Evolutionary conservation across 2,329 filamentous ascomycete species (phyloP).

Genomic region (Aspergillus pseudonomiae): DNA sequence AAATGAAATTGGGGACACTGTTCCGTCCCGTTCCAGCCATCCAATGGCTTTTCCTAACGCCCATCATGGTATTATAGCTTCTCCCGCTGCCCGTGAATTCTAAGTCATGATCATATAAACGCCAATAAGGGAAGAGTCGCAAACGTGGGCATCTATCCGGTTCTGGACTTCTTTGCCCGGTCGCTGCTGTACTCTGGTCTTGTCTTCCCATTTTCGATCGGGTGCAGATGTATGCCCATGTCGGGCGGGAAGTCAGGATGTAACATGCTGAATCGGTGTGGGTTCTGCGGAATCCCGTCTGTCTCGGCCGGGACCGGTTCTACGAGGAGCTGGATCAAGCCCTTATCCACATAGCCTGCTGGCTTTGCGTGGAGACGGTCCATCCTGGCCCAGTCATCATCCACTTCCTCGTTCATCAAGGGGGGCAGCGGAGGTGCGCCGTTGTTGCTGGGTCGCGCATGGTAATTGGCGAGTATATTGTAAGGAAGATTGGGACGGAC

Average conservation of each 20-base stretch:
- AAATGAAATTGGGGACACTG: constrained; percentile 1
- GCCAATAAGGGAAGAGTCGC: constrained; percentile 3
- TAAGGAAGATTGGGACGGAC: constrained; percentile 51
- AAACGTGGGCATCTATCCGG: constrained; percentile 7
- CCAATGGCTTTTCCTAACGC: constrained; percentile 7
- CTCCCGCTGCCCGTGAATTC: constrained; percentile 6
- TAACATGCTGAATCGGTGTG: constrained; percentile 41
- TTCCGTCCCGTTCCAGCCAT: background rate
- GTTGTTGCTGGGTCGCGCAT: constrained; percentile 46
- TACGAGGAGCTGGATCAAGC: constrained; percentile 43
- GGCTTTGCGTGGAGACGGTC: constrained; percentile 43
- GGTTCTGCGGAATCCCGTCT: constrained; percentile 35
- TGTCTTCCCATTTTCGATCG: constrained; percentile 18
- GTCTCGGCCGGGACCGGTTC: constrained; percentile 34
- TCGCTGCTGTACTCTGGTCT: constrained; percentile 16
- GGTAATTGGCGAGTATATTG: constrained; percentile 50
- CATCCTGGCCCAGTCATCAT: constrained; percentile 49
- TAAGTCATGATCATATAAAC: constrained; percentile 9
- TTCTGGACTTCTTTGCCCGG: constrained; percentile 19
- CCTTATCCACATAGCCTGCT: constrained; percentile 45
- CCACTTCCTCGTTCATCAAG: constrained; percentile 51
- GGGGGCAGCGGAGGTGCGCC: constrained; percentile 45
- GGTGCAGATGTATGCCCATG: constrained; percentile 48
- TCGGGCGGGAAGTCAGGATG: constrained; percentile 49
- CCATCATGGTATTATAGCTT: constrained; percentile 6